Percentiles rank a stretch among this genome's conserved stretches.
phyloP scores from a whole-genome alignment of 805 yeast species.

The Jamesozyma piceae region DNA sequence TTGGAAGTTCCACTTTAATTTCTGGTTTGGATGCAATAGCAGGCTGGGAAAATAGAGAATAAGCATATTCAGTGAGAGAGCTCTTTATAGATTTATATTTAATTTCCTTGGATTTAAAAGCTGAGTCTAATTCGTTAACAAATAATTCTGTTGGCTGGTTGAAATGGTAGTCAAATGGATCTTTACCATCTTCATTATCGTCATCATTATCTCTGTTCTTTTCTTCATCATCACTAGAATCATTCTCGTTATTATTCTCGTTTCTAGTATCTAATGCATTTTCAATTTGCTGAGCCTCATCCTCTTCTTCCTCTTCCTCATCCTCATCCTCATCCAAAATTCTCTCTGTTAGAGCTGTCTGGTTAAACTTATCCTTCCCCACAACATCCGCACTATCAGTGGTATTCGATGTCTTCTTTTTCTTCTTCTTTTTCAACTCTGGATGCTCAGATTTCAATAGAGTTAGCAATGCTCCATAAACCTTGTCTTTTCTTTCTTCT shows the following conservation, averaged over 20 bases:
- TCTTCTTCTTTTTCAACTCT: slow-evolving; percentile 12
- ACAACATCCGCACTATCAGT: slow-evolving; percentile 10
- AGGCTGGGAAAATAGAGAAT: slow-evolving; percentile 22
- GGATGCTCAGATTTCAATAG: slow-evolving; percentile 44
- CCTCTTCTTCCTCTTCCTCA: slow-evolving; percentile 23
- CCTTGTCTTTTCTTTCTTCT: slow-evolving; percentile 33
- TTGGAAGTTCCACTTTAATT: slow-evolving; percentile 14
- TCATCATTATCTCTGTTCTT: slow-evolving; percentile 13
- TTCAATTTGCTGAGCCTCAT: slow-evolving; percentile 27
- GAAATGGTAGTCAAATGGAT: slow-evolving; percentile 75
- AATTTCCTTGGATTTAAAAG: slow-evolving; percentile 26
- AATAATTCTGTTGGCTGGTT: slow-evolving; percentile 35
- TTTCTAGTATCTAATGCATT: slow-evolving; percentile 19
- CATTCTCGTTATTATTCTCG: slow-evolving; percentile 23
- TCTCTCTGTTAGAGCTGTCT: slow-evolving; percentile 4
- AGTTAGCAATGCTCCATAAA: slow-evolving; percentile 60
- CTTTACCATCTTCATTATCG: slow-evolving; percentile 38
- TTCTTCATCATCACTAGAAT: slow-evolving; percentile 14
- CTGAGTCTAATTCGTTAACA: slow-evolving; percentile 32
- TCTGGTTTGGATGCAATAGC: slow-evolving; percentile 10
- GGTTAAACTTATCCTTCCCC: no score
- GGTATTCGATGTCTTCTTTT: slow-evolving; percentile 10
- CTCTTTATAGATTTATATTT: slow-evolving; percentile 19
- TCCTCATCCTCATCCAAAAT: slow-evolving; percentile 4
- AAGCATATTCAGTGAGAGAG: slow-evolving; percentile 15